Conservation (phyloP, 441 rosid genomes). For the Croton laevigatus region DNA sequence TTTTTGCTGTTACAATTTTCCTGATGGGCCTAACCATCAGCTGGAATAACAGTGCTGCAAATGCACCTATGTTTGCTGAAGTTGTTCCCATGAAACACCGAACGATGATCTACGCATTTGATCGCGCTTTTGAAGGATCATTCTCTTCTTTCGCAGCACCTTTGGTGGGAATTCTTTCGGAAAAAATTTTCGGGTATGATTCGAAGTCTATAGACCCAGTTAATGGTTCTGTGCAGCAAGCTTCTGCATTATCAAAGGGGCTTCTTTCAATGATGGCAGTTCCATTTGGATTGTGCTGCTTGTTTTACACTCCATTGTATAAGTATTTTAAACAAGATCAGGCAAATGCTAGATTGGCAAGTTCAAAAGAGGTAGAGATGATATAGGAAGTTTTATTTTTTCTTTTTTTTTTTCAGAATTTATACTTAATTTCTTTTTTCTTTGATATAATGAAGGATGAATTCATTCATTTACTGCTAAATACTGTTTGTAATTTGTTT, state of each 20-base stretch:
- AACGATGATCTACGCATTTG: constrained; percentile 93
- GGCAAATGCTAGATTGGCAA: constrained; percentile 51
- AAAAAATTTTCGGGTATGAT: constrained; percentile 77
- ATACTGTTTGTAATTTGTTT: too few species aligned
- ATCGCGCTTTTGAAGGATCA: constrained; percentile 83
- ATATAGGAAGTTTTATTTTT: background rate
- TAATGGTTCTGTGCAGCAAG: constrained; percentile 62
- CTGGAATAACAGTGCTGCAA: constrained; percentile 87
- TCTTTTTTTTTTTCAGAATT: too few species aligned
- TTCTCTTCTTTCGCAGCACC: constrained; percentile 95
- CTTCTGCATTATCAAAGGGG: constrained; percentile 78
- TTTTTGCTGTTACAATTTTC: constrained; percentile 57
- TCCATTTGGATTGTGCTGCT: constrained; percentile 82
- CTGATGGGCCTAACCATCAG: constrained; percentile 87
- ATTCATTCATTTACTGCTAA: too few species aligned
- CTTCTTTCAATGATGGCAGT: constrained; percentile 88
- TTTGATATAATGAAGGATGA: too few species aligned
- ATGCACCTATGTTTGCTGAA: constrained; percentile 94
- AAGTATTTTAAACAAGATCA: constrained; percentile 58
- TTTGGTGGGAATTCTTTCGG: constrained; percentile 88
- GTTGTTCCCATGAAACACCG: constrained; percentile 88
- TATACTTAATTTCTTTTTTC: too few species aligned
- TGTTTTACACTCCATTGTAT: constrained; percentile 88
- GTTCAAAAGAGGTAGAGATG: constrained; percentile 57
- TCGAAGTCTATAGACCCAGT: constrained; percentile 62